Evolutionary conservation across 768 basidiomycete genomes (phyloP), one percentile per base, ranked within the genome.

Genomic region (Termitomyces sp.): DNA sequence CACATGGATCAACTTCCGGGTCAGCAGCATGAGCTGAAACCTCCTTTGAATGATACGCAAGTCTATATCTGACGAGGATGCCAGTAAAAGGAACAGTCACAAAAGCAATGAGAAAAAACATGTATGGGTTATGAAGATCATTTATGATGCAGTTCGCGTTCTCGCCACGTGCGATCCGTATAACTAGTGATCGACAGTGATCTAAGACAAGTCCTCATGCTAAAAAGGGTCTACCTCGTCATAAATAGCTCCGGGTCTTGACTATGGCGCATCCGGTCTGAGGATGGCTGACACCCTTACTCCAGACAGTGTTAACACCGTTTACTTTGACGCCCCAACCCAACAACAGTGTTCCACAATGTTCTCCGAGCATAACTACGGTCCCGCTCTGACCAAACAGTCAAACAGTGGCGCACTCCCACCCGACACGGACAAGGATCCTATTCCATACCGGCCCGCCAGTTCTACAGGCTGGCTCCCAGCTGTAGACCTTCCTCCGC

Each of bases 311-410:
- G 70, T 68, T 49, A 66, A 66, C 30, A 72, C 70, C 49, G 45
- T 63, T 13, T 81, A 80, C 65, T 79, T 79, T 61, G 80, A 81
- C 77, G 78, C 75, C 10, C 72, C 70, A 26, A 62, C 67, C 57
- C 71, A 54, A 5, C 57, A 53, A 28, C 57, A 47, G 32, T n/a
- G 28, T n/a, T 59, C 36, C 54, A 40, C 28, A 13, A 52, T 59
- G 52, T 43, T 44, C 24, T 35, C 56, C 13, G 46, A 50, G 24
- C 43, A 49, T 1, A 35, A 41, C 38, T 30, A 36, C 46, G 32
- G 3, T 26, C 43, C 30, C 13, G 16, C 36, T 24, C 32, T 20
- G 26, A 26, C 50, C 24, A 45, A 53, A 20, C 49, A 45, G 18
- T 2, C 30, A 41, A 40, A 28, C 13, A 20, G 41, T 41, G 62